phyloP scores from a whole-genome alignment of 495 filamentous ascomycete species.

The Copromyces sp. region DNA sequence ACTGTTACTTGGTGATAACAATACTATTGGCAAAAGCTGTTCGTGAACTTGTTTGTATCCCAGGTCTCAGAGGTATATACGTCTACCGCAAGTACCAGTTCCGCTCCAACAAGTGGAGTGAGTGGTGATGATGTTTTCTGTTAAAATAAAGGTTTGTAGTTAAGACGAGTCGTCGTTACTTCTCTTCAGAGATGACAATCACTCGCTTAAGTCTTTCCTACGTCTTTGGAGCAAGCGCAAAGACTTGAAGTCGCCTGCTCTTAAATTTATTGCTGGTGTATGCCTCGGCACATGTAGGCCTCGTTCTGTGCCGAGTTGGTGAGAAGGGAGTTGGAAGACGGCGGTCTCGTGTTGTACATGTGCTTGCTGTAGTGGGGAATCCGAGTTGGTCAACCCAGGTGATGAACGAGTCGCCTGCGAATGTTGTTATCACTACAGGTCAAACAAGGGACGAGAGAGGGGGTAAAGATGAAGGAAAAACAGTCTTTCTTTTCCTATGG shows the following conservation, averaged over 20 bases:
- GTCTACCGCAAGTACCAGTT: neutral
- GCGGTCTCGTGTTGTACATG: conserved; percentile 16
- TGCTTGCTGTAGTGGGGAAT: neutral
- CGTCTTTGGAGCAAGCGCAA: conserved; percentile 45
- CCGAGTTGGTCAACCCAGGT: neutral
- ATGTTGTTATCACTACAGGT: neutral
- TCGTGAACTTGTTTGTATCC: neutral
- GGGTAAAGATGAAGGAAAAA: neutral
- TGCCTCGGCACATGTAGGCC: conserved; percentile 22
- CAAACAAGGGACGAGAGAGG: neutral
- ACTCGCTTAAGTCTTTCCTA: conserved; percentile 42
- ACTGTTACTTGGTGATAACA: neutral
- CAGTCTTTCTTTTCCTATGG: neutral
- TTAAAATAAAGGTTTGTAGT: neutral
- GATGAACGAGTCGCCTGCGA: neutral
- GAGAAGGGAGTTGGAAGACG: conserved; percentile 7
- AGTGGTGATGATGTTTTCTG: neutral
- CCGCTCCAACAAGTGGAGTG: neutral
- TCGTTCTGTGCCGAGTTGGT: conserved; percentile 14
- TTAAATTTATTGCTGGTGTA: conserved; percentile 19
- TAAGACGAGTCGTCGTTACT: conserved; percentile 4
- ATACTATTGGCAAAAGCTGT: neutral
- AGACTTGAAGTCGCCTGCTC: conserved; percentile 50
- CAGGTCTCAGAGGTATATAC: neutral
- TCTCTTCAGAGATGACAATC: conserved; percentile 1